Conservation (phyloP, 495 filamentous ascomycete genomes). For the Hyaloscypha bicolor region DNA sequence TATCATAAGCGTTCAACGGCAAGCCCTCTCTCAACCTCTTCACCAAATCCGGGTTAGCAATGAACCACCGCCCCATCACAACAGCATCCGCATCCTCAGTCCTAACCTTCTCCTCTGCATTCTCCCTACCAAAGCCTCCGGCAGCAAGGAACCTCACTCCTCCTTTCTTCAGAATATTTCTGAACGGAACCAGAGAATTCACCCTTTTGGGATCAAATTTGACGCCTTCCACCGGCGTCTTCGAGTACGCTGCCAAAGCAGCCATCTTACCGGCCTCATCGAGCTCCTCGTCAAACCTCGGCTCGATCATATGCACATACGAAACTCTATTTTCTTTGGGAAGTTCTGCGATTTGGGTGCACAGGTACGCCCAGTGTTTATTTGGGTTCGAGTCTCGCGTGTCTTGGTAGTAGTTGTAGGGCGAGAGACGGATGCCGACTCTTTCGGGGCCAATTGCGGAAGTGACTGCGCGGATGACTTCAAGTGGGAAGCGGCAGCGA, state of each 20-base stretch:
- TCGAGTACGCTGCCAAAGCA: constrained; percentile 45
- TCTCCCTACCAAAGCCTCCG: constrained; percentile 56
- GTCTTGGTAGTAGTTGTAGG: constrained; percentile 65
- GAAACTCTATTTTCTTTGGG: constrained; percentile 45
- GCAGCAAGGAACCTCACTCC: constrained; percentile 55
- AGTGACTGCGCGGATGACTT: constrained; percentile 62
- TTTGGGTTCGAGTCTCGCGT: constrained; percentile 56
- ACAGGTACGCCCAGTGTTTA: constrained; percentile 56
- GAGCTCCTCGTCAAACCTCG: constrained; percentile 53
- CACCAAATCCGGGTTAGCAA: constrained; percentile 68
- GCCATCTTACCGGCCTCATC: constrained; percentile 49
- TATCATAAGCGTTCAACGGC: constrained; percentile 55
- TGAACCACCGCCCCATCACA: constrained; percentile 59
- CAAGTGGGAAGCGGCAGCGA: constrained; percentile 65
- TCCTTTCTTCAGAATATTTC: constrained; percentile 44
- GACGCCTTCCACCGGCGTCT: constrained; percentile 36
- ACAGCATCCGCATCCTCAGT: constrained; percentile 49
- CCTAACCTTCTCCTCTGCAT: constrained; percentile 53
- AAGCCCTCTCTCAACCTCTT: constrained; percentile 59
- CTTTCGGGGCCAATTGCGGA: constrained; percentile 64
- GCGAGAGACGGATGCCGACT: constrained; percentile 62
- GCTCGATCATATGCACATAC: constrained; percentile 63
- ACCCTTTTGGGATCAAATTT: constrained; percentile 39
- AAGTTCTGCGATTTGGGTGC: constrained; percentile 36
- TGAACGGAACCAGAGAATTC: constrained; percentile 50